A percentile compares a stretch with the other conserved stretches of the same genome.
These are phyloP conservation scores for Solanum chmielewskii DNA, from an alignment of 257 asterid genomes.

Conservation along the genomic window DNA sequence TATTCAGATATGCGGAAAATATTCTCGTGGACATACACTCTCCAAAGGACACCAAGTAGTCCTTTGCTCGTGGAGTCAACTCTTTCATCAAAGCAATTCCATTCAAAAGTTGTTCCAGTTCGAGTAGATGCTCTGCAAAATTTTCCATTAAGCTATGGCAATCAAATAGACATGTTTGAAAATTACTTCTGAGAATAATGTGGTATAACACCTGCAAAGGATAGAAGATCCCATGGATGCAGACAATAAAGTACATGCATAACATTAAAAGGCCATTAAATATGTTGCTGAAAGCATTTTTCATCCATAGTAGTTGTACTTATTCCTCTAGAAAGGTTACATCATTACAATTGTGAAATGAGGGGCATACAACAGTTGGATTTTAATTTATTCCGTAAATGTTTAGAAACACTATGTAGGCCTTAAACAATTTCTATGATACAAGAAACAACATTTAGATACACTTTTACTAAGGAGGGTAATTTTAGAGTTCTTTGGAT, in stretches of 20 bases:
- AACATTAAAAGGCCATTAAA: not conserved
- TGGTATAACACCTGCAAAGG: not conserved
- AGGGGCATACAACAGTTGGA: not conserved
- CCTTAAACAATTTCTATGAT: not conserved
- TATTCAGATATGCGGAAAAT: constrained; percentile 69
- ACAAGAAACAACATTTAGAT: not conserved
- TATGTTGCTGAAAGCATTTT: not conserved
- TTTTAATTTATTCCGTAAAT: not conserved
- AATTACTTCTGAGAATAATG: not conserved
- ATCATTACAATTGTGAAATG: not conserved
- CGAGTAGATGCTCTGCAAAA: constrained; percentile 43
- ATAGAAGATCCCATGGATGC: not conserved
- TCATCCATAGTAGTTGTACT: not conserved
- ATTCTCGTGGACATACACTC: constrained; percentile 91
- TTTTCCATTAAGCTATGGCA: not conserved
- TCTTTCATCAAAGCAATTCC: constrained; percentile 79
- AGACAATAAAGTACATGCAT: not conserved
- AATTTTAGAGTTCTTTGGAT: not conserved
- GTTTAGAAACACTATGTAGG: not conserved
- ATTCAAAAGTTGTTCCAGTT: constrained; percentile 65
- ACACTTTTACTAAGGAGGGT: not conserved
- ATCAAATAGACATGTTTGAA: not conserved
- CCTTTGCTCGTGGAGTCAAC: constrained; percentile 68
- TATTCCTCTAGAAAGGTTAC: not conserved
- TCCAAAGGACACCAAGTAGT: constrained; percentile 80